Percentiles rank a stretch among this genome's conserved stretches.
These are phyloP conservation scores for Amphichorda felina DNA, from an alignment of 2,329 filamentous ascomycete genomes.

Conservation along the genomic window DNA sequence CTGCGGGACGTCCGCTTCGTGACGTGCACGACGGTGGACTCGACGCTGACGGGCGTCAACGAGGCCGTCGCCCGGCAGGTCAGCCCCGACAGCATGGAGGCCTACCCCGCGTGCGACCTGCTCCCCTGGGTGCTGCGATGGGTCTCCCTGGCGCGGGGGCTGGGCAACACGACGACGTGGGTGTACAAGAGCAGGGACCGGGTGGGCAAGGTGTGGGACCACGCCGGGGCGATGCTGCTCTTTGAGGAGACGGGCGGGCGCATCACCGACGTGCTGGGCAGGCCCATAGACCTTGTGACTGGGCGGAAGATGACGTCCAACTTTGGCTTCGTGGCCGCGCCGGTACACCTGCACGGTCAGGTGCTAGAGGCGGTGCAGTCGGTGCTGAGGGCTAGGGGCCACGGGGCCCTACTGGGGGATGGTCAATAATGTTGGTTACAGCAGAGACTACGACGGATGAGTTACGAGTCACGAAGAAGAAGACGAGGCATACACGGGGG, in stretches of 20 bases:
- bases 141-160: slow-evolving; percentile 37
- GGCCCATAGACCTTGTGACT: slow-evolving; percentile 32
- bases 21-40: slow-evolving; percentile 34
- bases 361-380: slow-evolving; percentile 59
- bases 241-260: slow-evolving; percentile 44
- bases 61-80: slow-evolving; percentile 28
- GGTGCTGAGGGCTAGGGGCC: slow-evolving; percentile 43
- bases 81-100: slow-evolving; percentile 2
- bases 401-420: slow-evolving; percentile 4
- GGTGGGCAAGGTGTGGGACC: slow-evolving; percentile 46
- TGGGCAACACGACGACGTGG: slow-evolving; percentile 43
- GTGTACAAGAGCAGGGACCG: slow-evolving; percentile 37
- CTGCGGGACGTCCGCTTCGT: slow-evolving; percentile 27
- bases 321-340: slow-evolving; percentile 44
- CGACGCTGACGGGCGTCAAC: slow-evolving; percentile 35
- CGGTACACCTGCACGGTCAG: slow-evolving; percentile 25
- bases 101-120: slow-evolving; percentile 34
- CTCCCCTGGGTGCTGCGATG: slow-evolving; percentile 47
- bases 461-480: slow-evolving; percentile 1
- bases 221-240: slow-evolving; percentile 46
- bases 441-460: neutral
- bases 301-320: slow-evolving; percentile 38
- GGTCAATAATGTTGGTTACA: no score
- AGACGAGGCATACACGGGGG: neutral
- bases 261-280: slow-evolving; percentile 42